phyloP scores from a whole-genome alignment of 495 filamentous ascomycete genomes.

The Talaromyces borbonicus region DNA sequence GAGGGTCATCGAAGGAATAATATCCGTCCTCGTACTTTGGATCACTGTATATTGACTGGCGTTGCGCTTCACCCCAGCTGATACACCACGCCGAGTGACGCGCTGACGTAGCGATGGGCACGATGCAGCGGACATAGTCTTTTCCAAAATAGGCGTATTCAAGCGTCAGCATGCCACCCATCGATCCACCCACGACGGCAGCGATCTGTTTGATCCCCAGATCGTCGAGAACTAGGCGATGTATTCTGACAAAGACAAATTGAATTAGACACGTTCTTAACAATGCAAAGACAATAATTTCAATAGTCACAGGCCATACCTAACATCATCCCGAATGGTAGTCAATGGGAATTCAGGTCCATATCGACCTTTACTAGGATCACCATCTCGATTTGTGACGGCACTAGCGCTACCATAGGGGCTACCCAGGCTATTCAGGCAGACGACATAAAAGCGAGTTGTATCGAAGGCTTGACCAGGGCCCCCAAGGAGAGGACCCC shows the following conservation, averaged over 20 bases:
- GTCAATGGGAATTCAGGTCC: conserved; percentile 95
- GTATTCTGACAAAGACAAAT: conserved; percentile 47
- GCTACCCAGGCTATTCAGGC: conserved; percentile 92
- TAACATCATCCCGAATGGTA: conserved; percentile 90
- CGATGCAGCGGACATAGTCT: conserved; percentile 83
- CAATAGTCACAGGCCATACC: conserved; percentile 39
- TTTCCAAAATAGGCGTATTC: conserved; percentile 96
- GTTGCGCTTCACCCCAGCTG: conserved; percentile 95
- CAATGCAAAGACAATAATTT: neutral
- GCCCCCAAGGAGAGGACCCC: conserved; percentile 88
- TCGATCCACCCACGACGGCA: conserved; percentile 89
- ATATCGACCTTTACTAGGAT: conserved; percentile 65
- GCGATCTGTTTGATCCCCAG: conserved; percentile 81
- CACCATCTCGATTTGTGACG: conserved; percentile 76
- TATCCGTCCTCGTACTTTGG: conserved; percentile 98
- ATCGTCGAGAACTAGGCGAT: conserved; percentile 84
- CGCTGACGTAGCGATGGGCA: conserved; percentile 90
- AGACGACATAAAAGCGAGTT: conserved; percentile 86
- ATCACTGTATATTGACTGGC: conserved; percentile 96
- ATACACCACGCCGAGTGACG: conserved; percentile 98
- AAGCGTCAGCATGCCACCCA: conserved; percentile 94
- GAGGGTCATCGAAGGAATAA: conserved; percentile 76
- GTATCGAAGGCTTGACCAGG: conserved; percentile 86
- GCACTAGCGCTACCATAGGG: conserved; percentile 95
- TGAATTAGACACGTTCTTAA: conserved; percentile 8